Conservation (phyloP, 1,284 basidiomycete species). For the Boletus semigastroideus region DNA sequence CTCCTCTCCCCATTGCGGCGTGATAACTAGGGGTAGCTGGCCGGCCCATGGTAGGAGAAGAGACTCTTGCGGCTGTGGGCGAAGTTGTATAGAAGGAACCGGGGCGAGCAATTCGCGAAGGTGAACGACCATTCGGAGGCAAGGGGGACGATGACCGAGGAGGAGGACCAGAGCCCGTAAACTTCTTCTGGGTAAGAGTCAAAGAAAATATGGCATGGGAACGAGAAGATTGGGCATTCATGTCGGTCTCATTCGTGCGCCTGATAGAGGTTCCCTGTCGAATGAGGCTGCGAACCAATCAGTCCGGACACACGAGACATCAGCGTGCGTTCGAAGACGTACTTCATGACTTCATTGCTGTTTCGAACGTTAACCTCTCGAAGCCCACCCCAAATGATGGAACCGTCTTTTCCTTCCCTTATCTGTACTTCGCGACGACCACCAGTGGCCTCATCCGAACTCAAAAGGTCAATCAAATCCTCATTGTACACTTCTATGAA, state of each 20-base stretch:
- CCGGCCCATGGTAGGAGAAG: constrained; percentile 72
- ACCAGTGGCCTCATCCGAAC: constrained; percentile 62
- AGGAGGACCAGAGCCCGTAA: constrained; percentile 60
- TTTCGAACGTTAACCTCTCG: constrained; percentile 87
- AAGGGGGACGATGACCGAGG: constrained; percentile 75
- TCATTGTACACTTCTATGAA: constrained; percentile 99
- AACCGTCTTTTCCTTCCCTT: constrained; percentile 93
- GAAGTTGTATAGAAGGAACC: constrained; percentile 61
- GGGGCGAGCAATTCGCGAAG: constrained; percentile 74
- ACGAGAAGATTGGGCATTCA: constrained; percentile 97
- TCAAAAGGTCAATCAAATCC: constrained; percentile 88
- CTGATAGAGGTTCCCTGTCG: constrained; percentile 87
- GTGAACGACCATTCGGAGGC: constrained; percentile 68
- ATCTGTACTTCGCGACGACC: constrained; percentile 87
- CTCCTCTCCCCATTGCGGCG: constrained; percentile 67
- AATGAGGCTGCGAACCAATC: constrained; percentile 55
- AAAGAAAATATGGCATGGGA: constrained; percentile 99
- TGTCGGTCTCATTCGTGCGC: constrained; percentile 95
- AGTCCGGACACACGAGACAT: constrained; percentile 12
- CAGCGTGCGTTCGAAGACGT: constrained; percentile 38
- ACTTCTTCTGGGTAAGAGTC: constrained; percentile 88
- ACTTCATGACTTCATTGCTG: constrained; percentile 89
- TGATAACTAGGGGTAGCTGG: constrained; percentile 76
- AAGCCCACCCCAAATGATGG: constrained; percentile 96
- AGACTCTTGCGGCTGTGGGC: constrained; percentile 48